Conservation (phyloP, 2,329 filamentous ascomycete genomes). For the Madurella fahalii region DNA sequence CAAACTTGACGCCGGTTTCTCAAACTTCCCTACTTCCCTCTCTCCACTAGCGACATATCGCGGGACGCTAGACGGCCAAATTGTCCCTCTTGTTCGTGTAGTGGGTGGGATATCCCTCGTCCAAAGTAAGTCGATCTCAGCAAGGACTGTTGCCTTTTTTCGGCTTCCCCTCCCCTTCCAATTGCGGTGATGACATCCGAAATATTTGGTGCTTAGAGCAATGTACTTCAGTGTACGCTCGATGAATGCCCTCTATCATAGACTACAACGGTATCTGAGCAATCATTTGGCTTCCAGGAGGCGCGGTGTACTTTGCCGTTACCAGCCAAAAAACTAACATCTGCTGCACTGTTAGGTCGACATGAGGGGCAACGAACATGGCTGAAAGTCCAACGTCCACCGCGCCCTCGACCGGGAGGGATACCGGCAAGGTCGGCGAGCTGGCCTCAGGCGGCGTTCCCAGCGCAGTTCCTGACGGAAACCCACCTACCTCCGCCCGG, state of each 20-base stretch:
- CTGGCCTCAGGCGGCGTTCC: not conserved
- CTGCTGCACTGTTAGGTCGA: constrained; percentile 36
- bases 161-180: constrained; percentile 1
- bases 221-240: constrained; percentile 55
- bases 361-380: constrained; percentile 45
- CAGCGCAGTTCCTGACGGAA: constrained; percentile 5
- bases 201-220: constrained; percentile 53
- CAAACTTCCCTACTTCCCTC: not conserved
- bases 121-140: constrained; percentile 5
- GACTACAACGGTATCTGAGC: constrained; percentile 99
- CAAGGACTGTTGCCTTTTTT: not conserved
- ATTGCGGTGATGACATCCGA: constrained; percentile 58
- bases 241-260: constrained; percentile 62
- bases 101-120: constrained; percentile 26
- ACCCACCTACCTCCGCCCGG: constrained; percentile 17
- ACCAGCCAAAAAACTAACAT: constrained; percentile 13
- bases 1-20: not conserved
- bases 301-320: not conserved
- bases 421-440: not conserved
- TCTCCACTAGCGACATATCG: not conserved
- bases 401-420: constrained; percentile 1
- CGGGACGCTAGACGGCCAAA: constrained; percentile 17
- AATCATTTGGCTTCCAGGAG: constrained; percentile 3
- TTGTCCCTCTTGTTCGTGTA: constrained; percentile 1
- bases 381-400: constrained; percentile 34